Evolutionary conservation across 176 grass and related monocot species (phyloP), one percentile per base, ranked within the genome.

Genomic region (Musa acuminata): DNA sequence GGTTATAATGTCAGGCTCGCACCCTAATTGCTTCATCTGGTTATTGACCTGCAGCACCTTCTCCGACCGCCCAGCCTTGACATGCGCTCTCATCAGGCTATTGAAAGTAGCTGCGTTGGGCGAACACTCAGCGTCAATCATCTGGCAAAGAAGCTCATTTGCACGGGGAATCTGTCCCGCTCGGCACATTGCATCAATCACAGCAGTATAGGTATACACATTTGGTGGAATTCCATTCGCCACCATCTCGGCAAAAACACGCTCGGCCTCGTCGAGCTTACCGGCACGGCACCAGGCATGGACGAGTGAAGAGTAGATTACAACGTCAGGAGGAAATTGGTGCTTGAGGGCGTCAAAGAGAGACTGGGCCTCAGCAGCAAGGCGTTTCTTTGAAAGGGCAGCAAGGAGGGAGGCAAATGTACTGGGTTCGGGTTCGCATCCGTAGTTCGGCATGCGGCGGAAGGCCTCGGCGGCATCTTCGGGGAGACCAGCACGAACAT

Each of bases 171-270:
- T 79, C 76, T 98, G 95, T 1, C 86, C 88, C 0, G 82, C 90
- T 24, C 90, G 83, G 70, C 89, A 91, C 95, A 98, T 98, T 51
- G 95, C 88, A 64, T 98, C 90, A 1, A 98, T 98, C 79, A 98
- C 85, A 16, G 86, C 60, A 2, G 90, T 98, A 75, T 91, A 93
- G 19, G 95, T 93, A 55, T 98, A 98, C 80, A 91, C 95, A 73
- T 98, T 98, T 1, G 95, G 95, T 13, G 21, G 78, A 69, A 98
- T 82, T 69, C 84, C 90, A 0, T 80, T 62, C 49, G 86, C 75
- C 69, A 74, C 65, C 90, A 98, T 98, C 75, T 91, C 88, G 0
- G 88, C 72, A 0, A 98, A 98, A 57, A 93, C 58, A 0, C 72
- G 79, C 80, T 98, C 95, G 0, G 95, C 95, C 73, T 87, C 85